phyloP scores from a whole-genome alignment of 495 filamentous ascomycete species.

The Podospora comata region DNA sequence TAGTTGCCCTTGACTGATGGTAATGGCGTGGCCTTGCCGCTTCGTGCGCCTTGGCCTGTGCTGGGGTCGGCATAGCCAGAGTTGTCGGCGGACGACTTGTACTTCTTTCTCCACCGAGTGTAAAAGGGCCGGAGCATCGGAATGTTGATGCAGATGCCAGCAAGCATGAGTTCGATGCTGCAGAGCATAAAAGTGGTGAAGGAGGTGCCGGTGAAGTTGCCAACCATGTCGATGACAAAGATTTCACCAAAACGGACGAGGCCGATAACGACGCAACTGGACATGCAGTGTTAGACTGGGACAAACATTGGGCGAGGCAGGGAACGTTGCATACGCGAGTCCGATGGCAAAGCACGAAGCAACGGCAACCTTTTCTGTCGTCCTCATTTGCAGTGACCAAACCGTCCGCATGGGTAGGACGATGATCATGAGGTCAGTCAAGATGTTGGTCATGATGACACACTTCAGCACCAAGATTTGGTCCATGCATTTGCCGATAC shows the following conservation, averaged over 20 bases:
- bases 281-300: background rate
- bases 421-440: slow-evolving; percentile 9
- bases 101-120: slow-evolving; percentile 1
- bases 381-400: slow-evolving; percentile 9
- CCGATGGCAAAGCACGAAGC: slow-evolving; percentile 7
- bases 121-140: slow-evolving; percentile 13
- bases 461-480: slow-evolving; percentile 10
- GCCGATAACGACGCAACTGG: slow-evolving; percentile 9
- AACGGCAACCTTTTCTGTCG: slow-evolving; percentile 9
- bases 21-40: background rate
- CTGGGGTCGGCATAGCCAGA: background rate
- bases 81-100: slow-evolving; percentile 4
- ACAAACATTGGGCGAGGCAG: background rate
- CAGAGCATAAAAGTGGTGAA: slow-evolving; percentile 13
- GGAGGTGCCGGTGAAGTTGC: slow-evolving; percentile 10
- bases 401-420: slow-evolving; percentile 7
- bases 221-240: slow-evolving; percentile 5
- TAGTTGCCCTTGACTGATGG: background rate
- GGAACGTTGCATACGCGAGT: background rate
- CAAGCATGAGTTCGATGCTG: slow-evolving; percentile 10
- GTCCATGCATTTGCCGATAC: slow-evolving; percentile 6
- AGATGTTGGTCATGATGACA: slow-evolving; percentile 11
- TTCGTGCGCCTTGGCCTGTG: background rate
- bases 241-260: slow-evolving; percentile 8
- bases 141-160: slow-evolving; percentile 9